A percentile compares a stretch with the other conserved stretches of the same genome.
These are phyloP conservation scores for Nelumbo lutea DNA, from an alignment of 164 flowering plant species.

Conservation along the genomic window DNA sequence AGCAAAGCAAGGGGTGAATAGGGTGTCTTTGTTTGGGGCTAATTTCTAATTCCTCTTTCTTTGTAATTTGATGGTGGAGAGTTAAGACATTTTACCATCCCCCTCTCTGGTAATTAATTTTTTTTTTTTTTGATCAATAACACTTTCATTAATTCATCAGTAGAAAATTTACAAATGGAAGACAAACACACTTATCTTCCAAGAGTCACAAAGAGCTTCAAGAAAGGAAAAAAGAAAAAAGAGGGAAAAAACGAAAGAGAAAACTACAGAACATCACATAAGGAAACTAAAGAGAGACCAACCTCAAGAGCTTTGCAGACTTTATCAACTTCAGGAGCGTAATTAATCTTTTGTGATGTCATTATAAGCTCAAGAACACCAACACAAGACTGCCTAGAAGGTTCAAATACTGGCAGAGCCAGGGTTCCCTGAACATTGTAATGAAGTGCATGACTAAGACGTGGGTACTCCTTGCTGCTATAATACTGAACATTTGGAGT, in stretches of 20 bases:
- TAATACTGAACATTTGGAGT: slow-evolving; percentile 96
- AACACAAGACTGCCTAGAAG: slow-evolving; percentile 78
- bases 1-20: too few species aligned
- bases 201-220: too few species aligned
- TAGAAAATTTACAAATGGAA: too few species aligned
- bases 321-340: slow-evolving; percentile 93
- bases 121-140: not conserved
- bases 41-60: too few species aligned
- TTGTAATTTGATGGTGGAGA: too few species aligned
- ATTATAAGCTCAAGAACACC: slow-evolving; percentile 93
- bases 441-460: slow-evolving; percentile 71
- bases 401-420: slow-evolving; percentile 96
- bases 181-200: too few species aligned
- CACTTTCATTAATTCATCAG: not conserved
- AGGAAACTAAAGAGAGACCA: slow-evolving; percentile 14
- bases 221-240: not conserved
- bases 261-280: not conserved
- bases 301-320: slow-evolving; percentile 99
- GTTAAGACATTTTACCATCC: too few species aligned
- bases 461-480: slow-evolving; percentile 67
- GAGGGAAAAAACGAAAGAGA: not conserved
- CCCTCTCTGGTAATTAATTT: too few species aligned
- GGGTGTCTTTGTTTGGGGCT: too few species aligned
- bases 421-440: slow-evolving; percentile 80
- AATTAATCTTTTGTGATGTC: slow-evolving; percentile 85